Evolutionary conservation across 495 filamentous ascomycete species (phyloP).

Genomic region (Penicillium antarcticum): DNA sequence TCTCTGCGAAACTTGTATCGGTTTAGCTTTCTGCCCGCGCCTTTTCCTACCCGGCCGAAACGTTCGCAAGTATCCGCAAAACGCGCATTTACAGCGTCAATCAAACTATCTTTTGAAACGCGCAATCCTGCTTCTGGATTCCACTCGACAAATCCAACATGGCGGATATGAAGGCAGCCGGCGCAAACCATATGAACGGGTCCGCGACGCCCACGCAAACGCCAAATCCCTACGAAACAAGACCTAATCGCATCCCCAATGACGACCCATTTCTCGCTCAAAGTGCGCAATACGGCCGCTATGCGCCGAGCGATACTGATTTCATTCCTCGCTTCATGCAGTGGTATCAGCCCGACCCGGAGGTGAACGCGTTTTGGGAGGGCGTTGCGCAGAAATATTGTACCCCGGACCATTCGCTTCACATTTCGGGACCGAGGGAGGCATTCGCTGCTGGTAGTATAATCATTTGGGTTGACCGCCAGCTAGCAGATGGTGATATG

Average conservation of each 20-base stretch:
- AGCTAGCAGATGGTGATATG: conserved; percentile 18
- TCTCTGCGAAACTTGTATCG: conserved; percentile 15
- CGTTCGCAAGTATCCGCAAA: neutral
- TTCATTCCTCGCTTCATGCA: conserved; percentile 35
- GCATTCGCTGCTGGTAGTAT: conserved; percentile 39
- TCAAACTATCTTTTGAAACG: neutral
- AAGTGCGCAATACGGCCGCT: conserved; percentile 43
- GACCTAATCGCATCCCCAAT: conserved; percentile 26
- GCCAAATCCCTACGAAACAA: conserved; percentile 36
- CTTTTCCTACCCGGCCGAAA: conserved; percentile 5
- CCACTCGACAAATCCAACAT: conserved; percentile 16
- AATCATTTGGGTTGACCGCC: conserved; percentile 37
- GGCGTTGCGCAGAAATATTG: conserved; percentile 29
- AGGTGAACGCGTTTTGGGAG: conserved; percentile 34
- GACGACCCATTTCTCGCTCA: conserved; percentile 37
- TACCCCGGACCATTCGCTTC: conserved; percentile 35
- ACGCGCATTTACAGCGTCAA: neutral
- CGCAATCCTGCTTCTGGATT: neutral
- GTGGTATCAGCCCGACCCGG: conserved; percentile 34
- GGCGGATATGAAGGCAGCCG: conserved; percentile 21
- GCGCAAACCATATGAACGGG: conserved; percentile 27
- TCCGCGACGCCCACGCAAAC: conserved; percentile 11
- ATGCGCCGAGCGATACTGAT: conserved; percentile 33
- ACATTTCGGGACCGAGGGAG: conserved; percentile 27
- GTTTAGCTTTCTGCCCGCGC: conserved; percentile 18